These are phyloP conservation scores for Rhododendron ovatum DNA, from an alignment of 148 eudicot species.

Conservation along the genomic window DNA sequence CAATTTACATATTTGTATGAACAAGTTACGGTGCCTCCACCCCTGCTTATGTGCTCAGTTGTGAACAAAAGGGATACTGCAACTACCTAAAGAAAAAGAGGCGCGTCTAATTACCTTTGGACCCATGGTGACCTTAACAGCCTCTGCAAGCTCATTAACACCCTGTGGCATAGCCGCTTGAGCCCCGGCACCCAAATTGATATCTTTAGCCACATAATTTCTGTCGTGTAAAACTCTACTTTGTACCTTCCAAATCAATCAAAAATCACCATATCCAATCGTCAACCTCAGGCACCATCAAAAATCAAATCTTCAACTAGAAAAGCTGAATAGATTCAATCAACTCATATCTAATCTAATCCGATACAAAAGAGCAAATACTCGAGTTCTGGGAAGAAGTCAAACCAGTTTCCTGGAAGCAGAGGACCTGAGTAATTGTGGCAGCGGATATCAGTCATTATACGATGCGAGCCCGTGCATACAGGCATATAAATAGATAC, in stretches of 20 bases:
- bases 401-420: conserved; percentile 63
- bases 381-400: background rate
- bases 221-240: conserved; percentile 50
- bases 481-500: background rate
- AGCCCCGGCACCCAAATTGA: conserved; percentile 66
- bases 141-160: conserved; percentile 93
- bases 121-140: conserved; percentile 98
- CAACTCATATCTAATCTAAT: background rate
- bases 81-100: too few relatives aligned
- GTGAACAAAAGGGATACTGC: too few relatives aligned
- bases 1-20: too few relatives aligned
- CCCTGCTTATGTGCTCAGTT: too few relatives aligned
- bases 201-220: conserved; percentile 86
- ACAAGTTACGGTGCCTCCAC: too few relatives aligned
- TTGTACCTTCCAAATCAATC: conserved; percentile 36
- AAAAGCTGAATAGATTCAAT: background rate
- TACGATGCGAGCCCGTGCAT: background rate
- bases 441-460: background rate
- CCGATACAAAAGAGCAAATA: background rate
- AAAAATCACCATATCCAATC: background rate
- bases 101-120: conserved; percentile 55
- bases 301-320: background rate
- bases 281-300: background rate
- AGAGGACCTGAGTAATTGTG: conserved; percentile 44
- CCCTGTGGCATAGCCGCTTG: conserved; percentile 81